Base-by-base conservation (phyloP, 2,329 filamentous ascomycete genomes). In the Diaporthe caulivora region DNA sequence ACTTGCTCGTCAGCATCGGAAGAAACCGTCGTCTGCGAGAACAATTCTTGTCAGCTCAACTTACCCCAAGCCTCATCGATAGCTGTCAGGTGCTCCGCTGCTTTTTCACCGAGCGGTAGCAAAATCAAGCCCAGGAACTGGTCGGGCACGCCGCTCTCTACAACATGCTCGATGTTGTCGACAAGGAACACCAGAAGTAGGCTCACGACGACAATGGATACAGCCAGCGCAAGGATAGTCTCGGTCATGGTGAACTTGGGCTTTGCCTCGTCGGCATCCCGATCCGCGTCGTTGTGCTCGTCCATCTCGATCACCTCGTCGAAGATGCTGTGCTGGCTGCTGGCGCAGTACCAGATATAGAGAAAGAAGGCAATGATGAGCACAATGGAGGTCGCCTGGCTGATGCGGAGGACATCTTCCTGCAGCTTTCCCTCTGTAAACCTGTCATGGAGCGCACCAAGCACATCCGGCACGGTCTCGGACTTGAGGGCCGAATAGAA, bases 31-130 rank as follows among this genome's bases (percentile, higher is more conserved):
- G n/a, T n/a, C n/a, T n/a, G n/a, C n/a, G n/a, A n/a, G 21, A 2
- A 2, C n/a, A 3, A 24, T 26, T 7, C n/a, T n/a, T n/a, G n/a
- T 18, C n/a, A 24, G 6, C 1, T 42, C 80, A 93, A 91, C 80
- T 94, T 91, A 78, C 94, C 93, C 87, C 92, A 96, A 34, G 94
- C 94, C 86, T 97, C 94, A 77, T 97, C 93, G 73, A 97, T 87
- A 54, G 94, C 93, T 2, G 93, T 95, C 60, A 97, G 85, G 82
- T 97, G 94, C 82, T 97, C 94, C 17, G 94, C 94, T 3, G 93
- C 92, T 82, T 97, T 97, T 80, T 97, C 95, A 8, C 97, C 94
- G 0, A 97, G 87, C 7, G 94, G 92, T 9, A 97, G 89, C 0
- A 97, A 87, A 76, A 97, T 96, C 49, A 97, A 85, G 78, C 94